A percentile compares a stretch with the other conserved stretches of the same genome.
Evolutionary conservation across 768 basidiomycete genomes (phyloP).

Genomic region (Sarcodon aspratus): DNA sequence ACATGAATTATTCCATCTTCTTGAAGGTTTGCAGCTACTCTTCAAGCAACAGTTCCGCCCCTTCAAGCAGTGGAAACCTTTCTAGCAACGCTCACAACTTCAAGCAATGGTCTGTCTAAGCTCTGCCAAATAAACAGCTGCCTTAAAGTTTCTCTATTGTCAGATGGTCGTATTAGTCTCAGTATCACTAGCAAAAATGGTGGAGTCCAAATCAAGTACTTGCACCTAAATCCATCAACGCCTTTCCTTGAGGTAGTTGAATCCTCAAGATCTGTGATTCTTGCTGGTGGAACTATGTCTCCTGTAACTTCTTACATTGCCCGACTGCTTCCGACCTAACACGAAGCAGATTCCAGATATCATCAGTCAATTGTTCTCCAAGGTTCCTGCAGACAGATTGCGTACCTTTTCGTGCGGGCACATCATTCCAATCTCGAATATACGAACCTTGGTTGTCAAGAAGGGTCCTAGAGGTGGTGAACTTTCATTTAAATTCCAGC

Average conservation of each 20-base stretch:
- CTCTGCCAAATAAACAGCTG: not conserved
- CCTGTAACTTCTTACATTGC: conserved; percentile 41
- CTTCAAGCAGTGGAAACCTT: conserved; percentile 76
- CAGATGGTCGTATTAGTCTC: conserved; percentile 68
- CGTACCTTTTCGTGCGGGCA: conserved; percentile 85
- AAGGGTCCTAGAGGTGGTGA: conserved; percentile 66
- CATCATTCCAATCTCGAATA: conserved; percentile 72
- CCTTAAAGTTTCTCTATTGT: not conserved
- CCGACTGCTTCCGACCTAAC: not conserved
- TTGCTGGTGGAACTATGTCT: conserved; percentile 98
- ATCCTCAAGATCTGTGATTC: conserved; percentile 68
- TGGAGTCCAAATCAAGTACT: conserved; percentile 71
- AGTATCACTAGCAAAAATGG: conserved; percentile 24
- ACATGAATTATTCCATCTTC: not conserved
- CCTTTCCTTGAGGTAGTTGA: conserved; percentile 80
- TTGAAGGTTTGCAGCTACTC: not conserved
- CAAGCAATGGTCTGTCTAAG: conserved; percentile 50
- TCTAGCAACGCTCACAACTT: conserved; percentile 62
- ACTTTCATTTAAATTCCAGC: conserved; percentile 74
- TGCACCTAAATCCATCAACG: conserved; percentile 85
- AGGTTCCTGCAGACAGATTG: conserved; percentile 49
- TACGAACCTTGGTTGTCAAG: conserved; percentile 63
- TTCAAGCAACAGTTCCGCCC: conserved; percentile 36
- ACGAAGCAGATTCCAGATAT: conserved; percentile 73
- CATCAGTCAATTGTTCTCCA: conserved; percentile 65